Evolutionary conservation across 257 asterid species (phyloP).

Genomic region (Scutellaria minor): DNA sequence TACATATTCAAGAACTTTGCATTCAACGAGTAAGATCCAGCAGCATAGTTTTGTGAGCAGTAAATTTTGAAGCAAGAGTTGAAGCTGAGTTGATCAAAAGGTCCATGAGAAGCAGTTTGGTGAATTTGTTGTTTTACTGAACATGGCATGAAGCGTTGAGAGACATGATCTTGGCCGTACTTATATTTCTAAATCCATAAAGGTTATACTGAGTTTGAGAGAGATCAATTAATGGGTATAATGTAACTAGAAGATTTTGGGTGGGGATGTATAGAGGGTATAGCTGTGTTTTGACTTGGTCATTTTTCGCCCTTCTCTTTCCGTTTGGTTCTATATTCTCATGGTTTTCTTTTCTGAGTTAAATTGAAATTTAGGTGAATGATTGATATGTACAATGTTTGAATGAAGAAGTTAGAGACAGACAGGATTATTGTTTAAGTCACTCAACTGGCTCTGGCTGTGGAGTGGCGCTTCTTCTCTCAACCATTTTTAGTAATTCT

Average conservation of each 20-base stretch:
- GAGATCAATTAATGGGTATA: conserved; percentile 15
- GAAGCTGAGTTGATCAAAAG: conserved; percentile 26
- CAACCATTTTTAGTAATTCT: neutral
- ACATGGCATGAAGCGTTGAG: conserved; percentile 19
- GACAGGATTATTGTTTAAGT: neutral
- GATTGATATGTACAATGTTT: conserved; percentile 21
- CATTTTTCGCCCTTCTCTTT: conserved; percentile 20
- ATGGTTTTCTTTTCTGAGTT: neutral
- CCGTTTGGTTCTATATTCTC: neutral
- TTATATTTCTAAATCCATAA: conserved; percentile 7
- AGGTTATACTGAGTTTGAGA: conserved; percentile 13
- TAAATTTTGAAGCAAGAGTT: conserved; percentile 8
- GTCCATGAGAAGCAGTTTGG: conserved; percentile 7
- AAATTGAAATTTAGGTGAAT: conserved; percentile 23
- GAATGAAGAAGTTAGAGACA: neutral
- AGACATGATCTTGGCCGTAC: conserved; percentile 30
- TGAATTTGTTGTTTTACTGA: neutral
- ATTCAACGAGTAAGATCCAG: conserved; percentile 18
- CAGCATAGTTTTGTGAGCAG: conserved; percentile 14
- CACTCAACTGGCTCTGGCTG: conserved; percentile 29
- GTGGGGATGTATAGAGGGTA: conserved; percentile 50
- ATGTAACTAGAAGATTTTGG: conserved; percentile 50
- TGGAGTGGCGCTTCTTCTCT: conserved; percentile 36
- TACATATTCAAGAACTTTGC: conserved; percentile 14
- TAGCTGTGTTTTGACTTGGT: conserved; percentile 32